These are phyloP conservation scores for Mortierella sp. DNA, from an alignment of 371 early-diverging fungal species.

Conservation along the genomic window DNA sequence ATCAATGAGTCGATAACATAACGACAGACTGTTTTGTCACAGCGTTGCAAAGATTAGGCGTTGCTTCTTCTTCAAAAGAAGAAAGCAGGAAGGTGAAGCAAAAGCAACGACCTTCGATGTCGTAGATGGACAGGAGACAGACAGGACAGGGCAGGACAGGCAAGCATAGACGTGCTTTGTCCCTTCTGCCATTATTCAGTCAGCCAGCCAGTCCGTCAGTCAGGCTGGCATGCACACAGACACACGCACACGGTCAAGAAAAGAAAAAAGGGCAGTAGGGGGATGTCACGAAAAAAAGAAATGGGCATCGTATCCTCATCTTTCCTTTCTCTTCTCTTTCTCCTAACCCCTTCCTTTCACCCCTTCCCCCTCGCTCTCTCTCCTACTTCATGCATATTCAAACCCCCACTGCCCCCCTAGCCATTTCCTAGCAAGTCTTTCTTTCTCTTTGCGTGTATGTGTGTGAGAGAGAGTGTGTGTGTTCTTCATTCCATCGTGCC, in stretches of 20 bases:
- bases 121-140: neutral
- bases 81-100: neutral
- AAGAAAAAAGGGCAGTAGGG: neutral
- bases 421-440: neutral
- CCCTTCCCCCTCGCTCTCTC: too few species aligned
- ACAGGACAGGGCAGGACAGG: neutral
- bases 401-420: neutral
- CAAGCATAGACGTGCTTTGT: neutral
- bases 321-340: neutral
- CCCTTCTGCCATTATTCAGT: neutral
- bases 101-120: slow-evolving; percentile 7
- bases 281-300: neutral
- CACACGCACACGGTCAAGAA: neutral
- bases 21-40: neutral
- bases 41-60: neutral
- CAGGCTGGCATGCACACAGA: neutral
- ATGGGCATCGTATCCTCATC: neutral
- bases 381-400: slow-evolving; percentile 10
- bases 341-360: neutral
- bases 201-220: neutral
- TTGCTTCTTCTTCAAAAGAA: neutral
- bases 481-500: neutral
- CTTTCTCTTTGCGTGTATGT: neutral
- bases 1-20: neutral
- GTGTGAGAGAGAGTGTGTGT: neutral